Conservation (phyloP, 495 filamentous ascomycete genomes). For the Lophiostoma macrostomum region DNA sequence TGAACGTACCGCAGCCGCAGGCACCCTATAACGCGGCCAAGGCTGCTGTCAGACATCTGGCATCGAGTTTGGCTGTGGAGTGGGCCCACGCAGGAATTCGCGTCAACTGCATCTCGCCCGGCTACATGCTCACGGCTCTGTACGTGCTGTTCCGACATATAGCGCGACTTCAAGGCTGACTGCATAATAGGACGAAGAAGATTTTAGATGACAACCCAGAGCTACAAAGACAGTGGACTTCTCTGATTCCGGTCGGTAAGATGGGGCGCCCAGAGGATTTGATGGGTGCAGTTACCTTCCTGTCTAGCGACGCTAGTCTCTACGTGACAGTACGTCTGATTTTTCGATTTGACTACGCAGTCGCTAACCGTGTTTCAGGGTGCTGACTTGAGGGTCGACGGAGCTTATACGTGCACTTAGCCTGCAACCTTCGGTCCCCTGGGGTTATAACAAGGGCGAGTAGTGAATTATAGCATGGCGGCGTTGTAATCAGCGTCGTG, state of each 20-base stretch:
- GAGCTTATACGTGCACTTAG: constrained; percentile 84
- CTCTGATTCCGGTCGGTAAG: constrained; percentile 82
- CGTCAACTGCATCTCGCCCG: constrained; percentile 87
- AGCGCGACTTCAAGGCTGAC: constrained; percentile 6
- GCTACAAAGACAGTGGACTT: constrained; percentile 81
- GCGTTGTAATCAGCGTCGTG: too few species aligned
- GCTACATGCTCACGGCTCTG: constrained; percentile 94
- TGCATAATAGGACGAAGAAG: constrained; percentile 69
- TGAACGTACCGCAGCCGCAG: constrained; percentile 93
- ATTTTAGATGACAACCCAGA: constrained; percentile 92
- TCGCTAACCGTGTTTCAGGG: constrained; percentile 43
- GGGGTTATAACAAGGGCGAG: too few species aligned
- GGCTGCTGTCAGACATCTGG: constrained; percentile 81
- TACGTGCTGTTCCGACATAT: constrained; percentile 42
- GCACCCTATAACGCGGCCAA: constrained; percentile 89
- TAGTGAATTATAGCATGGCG: too few species aligned
- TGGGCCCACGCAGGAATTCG: constrained; percentile 82
- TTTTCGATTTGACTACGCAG: not conserved
- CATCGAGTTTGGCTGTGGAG: constrained; percentile 77
- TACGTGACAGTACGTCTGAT: constrained; percentile 63
- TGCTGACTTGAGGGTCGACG: constrained; percentile 84
- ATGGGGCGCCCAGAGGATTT: constrained; percentile 92
- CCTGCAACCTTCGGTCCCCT: not conserved
- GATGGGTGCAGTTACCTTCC: constrained; percentile 88
- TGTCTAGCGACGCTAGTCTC: constrained; percentile 77